These are phyloP conservation scores for Aspergillus hortae DNA, from an alignment of 2,329 filamentous ascomycete species.

Conservation along the genomic window DNA sequence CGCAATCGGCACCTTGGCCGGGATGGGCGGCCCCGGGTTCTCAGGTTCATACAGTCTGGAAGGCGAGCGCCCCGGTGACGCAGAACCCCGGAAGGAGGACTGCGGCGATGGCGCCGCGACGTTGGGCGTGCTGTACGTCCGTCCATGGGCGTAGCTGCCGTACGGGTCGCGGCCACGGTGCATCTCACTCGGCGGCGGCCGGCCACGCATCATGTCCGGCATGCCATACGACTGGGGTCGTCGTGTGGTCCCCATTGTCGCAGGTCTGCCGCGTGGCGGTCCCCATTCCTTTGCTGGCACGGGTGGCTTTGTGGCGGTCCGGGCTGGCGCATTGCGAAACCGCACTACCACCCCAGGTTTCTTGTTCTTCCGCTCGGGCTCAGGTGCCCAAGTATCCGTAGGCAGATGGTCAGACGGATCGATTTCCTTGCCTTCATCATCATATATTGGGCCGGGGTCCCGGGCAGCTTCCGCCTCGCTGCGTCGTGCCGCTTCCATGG, in stretches of 20 bases:
- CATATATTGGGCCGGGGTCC: constrained; percentile 57
- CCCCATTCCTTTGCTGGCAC: constrained; percentile 7
- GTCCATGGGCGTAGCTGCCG: constrained; percentile 15
- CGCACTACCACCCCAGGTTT: constrained; percentile 48
- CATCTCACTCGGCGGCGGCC: constrained; percentile 5
- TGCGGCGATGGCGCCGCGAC: constrained; percentile 16
- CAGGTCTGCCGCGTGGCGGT: neutral
- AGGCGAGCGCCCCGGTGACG: constrained; percentile 18
- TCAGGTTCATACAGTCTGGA: constrained; percentile 28
- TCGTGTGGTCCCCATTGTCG: neutral
- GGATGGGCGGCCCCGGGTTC: constrained; percentile 37
- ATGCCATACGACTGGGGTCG: constrained; percentile 12
- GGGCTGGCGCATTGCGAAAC: constrained; percentile 39
- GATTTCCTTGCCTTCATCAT: constrained; percentile 61
- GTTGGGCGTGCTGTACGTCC: constrained; percentile 24
- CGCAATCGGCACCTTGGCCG: constrained; percentile 41
- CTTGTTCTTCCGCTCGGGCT: constrained; percentile 57
- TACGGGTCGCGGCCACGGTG: constrained; percentile 20
- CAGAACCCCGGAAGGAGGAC: constrained; percentile 13
- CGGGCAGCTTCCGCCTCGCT: constrained; percentile 37
- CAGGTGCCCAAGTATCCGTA: constrained; percentile 63
- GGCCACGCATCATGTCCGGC: constrained; percentile 1
- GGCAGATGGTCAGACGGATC: constrained; percentile 65
- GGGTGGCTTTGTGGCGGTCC: constrained; percentile 22
- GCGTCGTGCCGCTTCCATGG: constrained; percentile 37